Percentiles rank a stretch among this genome's conserved stretches.
Evolutionary conservation across 805 yeast species (phyloP).

Genomic region (Torulaspora indica): DNA sequence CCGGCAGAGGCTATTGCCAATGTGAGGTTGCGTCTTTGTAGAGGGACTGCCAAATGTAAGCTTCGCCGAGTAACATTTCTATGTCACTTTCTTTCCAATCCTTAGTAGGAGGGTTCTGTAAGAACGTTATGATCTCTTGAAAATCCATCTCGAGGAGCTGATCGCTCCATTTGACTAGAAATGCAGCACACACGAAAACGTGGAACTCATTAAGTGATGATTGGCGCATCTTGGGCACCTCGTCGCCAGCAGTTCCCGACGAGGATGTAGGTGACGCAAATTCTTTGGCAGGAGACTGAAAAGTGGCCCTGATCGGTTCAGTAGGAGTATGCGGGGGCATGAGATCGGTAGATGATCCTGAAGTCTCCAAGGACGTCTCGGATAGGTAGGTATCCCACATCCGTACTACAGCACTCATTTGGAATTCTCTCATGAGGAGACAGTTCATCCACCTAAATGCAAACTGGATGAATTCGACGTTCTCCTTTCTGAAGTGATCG

Average conservation of each 20-base stretch:
- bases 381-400: conserved; percentile 97
- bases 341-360: conserved; percentile 15
- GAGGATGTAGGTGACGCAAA: conserved; percentile 13
- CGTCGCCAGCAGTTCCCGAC: conserved; percentile 16
- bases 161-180: conserved; percentile 79
- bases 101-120: conserved; percentile 85
- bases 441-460: conserved; percentile 99
- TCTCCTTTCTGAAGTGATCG: conserved; percentile 70
- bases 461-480: conserved; percentile 92
- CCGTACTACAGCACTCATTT: conserved; percentile 69
- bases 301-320: conserved; percentile 18
- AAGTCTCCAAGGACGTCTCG: conserved; percentile 49
- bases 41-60: conserved; percentile 92
- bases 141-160: conserved; percentile 81
- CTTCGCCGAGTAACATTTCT: conserved; percentile 89
- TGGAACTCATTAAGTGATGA: conserved; percentile 72
- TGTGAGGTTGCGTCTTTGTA: conserved; percentile 90
- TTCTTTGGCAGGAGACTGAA: conserved; percentile 18
- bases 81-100: conserved; percentile 86
- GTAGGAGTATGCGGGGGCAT: conserved; percentile 27
- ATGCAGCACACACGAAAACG: conserved; percentile 96
- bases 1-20: conserved; percentile 41
- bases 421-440: conserved; percentile 87
- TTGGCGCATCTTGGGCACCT: conserved; percentile 21
- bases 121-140: conserved; percentile 86